These are phyloP conservation scores for Penicillium steckii DNA, from an alignment of 495 filamentous ascomycete species.

Conservation along the genomic window DNA sequence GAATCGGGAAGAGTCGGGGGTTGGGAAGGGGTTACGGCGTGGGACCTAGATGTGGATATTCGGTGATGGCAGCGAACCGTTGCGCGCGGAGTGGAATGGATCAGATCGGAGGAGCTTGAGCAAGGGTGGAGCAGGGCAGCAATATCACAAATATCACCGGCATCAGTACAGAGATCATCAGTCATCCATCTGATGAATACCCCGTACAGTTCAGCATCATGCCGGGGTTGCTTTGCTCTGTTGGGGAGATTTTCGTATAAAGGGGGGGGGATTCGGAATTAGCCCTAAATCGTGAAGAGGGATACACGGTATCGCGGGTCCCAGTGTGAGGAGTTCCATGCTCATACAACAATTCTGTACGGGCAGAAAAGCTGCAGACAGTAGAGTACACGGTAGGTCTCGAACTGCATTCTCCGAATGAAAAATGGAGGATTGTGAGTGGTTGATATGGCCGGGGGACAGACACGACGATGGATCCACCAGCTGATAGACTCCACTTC, in stretches of 20 bases:
- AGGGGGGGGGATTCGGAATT: background rate
- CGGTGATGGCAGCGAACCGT: conserved; percentile 44
- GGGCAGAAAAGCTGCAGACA: background rate
- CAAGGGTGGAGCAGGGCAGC: background rate
- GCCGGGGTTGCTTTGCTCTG: too few relatives aligned
- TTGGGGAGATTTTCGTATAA: too few relatives aligned
- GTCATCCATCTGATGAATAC: background rate
- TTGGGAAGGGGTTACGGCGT: conserved; percentile 24
- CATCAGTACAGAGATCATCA: too few relatives aligned
- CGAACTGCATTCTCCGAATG: conserved; percentile 20
- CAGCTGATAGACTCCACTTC: conserved; percentile 17
- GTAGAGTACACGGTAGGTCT: conserved; percentile 23
- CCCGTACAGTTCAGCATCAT: background rate
- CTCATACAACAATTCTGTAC: background rate
- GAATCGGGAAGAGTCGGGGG: conserved; percentile 43
- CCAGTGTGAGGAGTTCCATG: background rate
- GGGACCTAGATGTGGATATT: conserved; percentile 34
- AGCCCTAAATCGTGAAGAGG: background rate
- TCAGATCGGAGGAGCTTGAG: background rate
- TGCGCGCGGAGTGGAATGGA: conserved; percentile 18
- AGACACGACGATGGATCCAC: conserved; percentile 5
- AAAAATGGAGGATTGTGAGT: conserved; percentile 10
- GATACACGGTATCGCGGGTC: conserved; percentile 9
- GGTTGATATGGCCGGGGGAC: conserved; percentile 23
- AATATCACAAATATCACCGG: too few relatives aligned